These are phyloP conservation scores for Citrus maxima DNA, from an alignment of 345 rosid genomes.

Conservation along the genomic window DNA sequence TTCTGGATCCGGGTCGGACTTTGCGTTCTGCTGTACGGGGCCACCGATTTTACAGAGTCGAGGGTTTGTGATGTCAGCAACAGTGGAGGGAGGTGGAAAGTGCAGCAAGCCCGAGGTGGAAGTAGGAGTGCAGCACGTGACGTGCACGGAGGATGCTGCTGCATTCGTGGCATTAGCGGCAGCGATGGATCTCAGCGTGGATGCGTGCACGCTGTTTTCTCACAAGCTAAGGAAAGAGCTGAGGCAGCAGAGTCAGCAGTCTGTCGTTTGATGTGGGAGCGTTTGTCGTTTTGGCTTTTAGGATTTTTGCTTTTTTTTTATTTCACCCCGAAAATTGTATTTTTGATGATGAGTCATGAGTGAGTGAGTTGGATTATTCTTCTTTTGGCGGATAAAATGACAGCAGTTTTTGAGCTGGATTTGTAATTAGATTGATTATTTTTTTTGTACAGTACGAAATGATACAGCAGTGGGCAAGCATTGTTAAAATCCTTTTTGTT, in stretches of 20 bases:
- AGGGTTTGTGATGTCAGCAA: constrained; percentile 91
- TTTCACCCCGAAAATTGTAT: neutral
- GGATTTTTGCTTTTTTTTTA: neutral
- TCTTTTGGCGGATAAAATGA: constrained; percentile 25
- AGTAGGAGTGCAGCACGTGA: constrained; percentile 89
- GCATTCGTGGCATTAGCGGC: constrained; percentile 90
- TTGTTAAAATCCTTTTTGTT: neutral
- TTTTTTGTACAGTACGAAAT: constrained; percentile 8
- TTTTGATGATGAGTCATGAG: no score
- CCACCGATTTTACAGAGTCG: constrained; percentile 24
- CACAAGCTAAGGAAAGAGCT: constrained; percentile 83
- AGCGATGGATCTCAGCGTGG: constrained; percentile 94
- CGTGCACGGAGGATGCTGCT: constrained; percentile 96
- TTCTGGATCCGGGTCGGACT: constrained; percentile 79
- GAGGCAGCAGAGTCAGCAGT: constrained; percentile 56
- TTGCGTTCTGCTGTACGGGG: constrained; percentile 33
- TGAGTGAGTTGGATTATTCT: constrained; percentile 16
- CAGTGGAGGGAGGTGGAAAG: constrained; percentile 56
- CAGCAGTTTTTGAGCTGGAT: constrained; percentile 45
- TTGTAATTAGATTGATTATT: neutral
- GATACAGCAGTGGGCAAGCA: neutral
- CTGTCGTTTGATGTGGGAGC: constrained; percentile 46
- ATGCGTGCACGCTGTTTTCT: constrained; percentile 80
- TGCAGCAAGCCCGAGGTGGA: constrained; percentile 70
- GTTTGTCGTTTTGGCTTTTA: constrained; percentile 42